Evolutionary conservation across 106 monocot genomes (phyloP).

Genomic region (Xerophyta viscosa): DNA sequence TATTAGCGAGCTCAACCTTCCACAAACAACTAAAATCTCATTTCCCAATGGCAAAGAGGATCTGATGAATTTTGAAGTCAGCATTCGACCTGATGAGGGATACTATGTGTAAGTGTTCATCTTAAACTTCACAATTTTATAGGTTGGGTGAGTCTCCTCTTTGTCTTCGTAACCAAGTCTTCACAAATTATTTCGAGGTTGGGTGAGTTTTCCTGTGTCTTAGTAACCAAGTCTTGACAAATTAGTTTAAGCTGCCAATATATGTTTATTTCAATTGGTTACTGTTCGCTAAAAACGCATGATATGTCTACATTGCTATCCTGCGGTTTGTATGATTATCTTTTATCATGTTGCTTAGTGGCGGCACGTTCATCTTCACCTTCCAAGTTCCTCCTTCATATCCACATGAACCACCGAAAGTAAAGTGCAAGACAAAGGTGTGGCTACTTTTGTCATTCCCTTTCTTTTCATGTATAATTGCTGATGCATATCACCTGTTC

Average conservation of each 20-base stretch:
- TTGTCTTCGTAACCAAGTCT: too few relatives aligned
- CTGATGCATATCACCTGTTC: too few relatives aligned
- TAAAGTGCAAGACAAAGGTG: slow-evolving; percentile 99
- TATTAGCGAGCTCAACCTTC: slow-evolving; percentile 81
- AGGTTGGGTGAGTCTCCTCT: too few relatives aligned
- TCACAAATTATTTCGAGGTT: too few relatives aligned
- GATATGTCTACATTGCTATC: too few relatives aligned
- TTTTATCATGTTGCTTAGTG: slow-evolving; percentile 22
- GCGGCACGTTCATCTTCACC: slow-evolving; percentile 68
- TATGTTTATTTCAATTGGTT: too few relatives aligned
- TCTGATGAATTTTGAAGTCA: slow-evolving; percentile 86
- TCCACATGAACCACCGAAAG: slow-evolving; percentile 91
- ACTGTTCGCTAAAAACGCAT: too few relatives aligned
- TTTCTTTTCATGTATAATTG: too few relatives aligned
- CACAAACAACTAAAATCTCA: slow-evolving; percentile 58
- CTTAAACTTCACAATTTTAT: not conserved
- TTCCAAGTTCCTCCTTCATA: slow-evolving; percentile 81
- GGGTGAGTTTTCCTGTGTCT: too few relatives aligned
- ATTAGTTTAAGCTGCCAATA: too few relatives aligned
- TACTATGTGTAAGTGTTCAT: slow-evolving; percentile 64
- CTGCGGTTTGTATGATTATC: not conserved
- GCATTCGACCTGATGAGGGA: slow-evolving; percentile 78
- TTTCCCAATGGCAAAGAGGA: slow-evolving; percentile 94
- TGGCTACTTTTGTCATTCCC: not conserved
- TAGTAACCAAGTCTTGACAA: too few relatives aligned